Percentiles rank a stretch among this genome's conserved stretches.
Conservation (phyloP, 495 filamentous ascomycete species). For the Podospora didyma region DNA sequence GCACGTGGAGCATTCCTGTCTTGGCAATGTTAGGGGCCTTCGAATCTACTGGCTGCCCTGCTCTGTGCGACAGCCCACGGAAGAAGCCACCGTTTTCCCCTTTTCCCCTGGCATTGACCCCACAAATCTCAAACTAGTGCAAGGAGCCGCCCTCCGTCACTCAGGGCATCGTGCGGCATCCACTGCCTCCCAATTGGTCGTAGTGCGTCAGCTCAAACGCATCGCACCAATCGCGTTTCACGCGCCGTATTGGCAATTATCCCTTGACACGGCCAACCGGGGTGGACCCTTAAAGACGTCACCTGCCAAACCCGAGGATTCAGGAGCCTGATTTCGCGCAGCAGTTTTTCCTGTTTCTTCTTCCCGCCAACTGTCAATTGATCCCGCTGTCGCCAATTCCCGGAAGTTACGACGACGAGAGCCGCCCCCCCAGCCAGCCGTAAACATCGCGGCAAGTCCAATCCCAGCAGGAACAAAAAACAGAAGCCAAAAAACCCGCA, state of each 20-base stretch:
- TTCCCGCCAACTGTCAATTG: not conserved
- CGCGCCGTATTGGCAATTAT: slow-evolving; percentile 14
- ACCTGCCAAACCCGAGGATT: not conserved
- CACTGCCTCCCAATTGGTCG: not conserved
- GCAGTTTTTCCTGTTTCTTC: not conserved
- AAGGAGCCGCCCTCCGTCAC: not conserved
- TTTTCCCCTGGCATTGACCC: not conserved
- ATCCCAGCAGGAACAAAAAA: too few species aligned
- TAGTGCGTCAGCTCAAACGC: not conserved
- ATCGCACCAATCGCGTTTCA: slow-evolving; percentile 12
- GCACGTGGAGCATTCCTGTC: not conserved
- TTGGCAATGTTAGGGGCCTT: not conserved
- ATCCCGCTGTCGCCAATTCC: not conserved
- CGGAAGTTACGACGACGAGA: too few species aligned
- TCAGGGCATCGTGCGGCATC: not conserved
- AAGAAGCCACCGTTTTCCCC: not conserved
- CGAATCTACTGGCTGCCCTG: not conserved
- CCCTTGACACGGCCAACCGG: slow-evolving; percentile 22
- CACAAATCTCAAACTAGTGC: not conserved
- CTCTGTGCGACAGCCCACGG: not conserved
- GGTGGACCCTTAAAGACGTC: not conserved
- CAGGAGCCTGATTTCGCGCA: not conserved
- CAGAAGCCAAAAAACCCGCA: not conserved
- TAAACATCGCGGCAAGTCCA: too few species aligned
- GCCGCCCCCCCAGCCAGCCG: too few species aligned